Conservation (phyloP, 345 rosid genomes). For the Adansonia digitata region DNA sequence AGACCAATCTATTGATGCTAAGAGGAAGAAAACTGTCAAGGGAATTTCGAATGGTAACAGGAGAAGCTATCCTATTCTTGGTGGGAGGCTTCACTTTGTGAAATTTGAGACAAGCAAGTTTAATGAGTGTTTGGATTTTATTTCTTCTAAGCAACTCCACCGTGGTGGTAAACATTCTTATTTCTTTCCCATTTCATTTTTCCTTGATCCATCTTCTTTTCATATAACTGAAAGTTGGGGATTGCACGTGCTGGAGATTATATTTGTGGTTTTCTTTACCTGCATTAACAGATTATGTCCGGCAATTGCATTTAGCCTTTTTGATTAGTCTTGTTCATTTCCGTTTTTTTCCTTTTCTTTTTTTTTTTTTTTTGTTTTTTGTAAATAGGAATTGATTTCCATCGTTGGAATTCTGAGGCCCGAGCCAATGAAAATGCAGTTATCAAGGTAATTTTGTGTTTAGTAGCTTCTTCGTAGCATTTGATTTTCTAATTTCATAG, state of each 20-base stretch:
- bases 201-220: not conserved
- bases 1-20: conserved; percentile 52
- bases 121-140: conserved; percentile 89
- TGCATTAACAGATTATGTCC: not conserved
- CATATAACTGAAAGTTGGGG: not conserved
- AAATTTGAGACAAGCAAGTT: conserved; percentile 92
- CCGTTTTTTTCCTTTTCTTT: too few species aligned
- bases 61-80: conserved; percentile 93
- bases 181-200: conserved; percentile 8
- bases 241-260: not conserved
- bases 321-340: too few species aligned
- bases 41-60: conserved; percentile 73
- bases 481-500: not conserved
- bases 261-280: not conserved
- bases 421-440: conserved; percentile 36
- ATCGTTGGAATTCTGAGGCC: conserved; percentile 38
- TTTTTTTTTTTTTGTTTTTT: too few species aligned
- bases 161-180: conserved; percentile 42
- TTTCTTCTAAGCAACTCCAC: conserved; percentile 96
- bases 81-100: conserved; percentile 95
- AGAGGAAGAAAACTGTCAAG: conserved; percentile 65
- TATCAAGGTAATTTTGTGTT: conserved; percentile 44
- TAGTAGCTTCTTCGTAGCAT: not conserved
- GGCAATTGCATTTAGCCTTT: not conserved
- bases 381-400: conserved; percentile 41